Conservation (phyloP, 2,329 filamentous ascomycete genomes). For the Sclerotinia nivalis region DNA sequence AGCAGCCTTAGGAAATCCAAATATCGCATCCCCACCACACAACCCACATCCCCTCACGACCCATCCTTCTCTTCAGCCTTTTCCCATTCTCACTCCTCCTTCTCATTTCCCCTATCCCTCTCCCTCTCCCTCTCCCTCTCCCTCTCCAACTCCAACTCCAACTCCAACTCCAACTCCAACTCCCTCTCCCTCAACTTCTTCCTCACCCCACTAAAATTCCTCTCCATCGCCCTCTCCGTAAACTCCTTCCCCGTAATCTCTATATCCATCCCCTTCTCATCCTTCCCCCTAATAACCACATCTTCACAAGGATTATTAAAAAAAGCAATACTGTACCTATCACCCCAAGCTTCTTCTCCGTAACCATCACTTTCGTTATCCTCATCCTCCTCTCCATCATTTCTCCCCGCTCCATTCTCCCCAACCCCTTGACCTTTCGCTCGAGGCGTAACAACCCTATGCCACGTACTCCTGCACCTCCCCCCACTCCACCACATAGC, state of each 20-base stretch:
- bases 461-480: constrained; percentile 66
- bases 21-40: background rate
- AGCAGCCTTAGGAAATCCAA: no score
- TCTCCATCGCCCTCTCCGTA: constrained; percentile 55
- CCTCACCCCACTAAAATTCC: constrained; percentile 48
- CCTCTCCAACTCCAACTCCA: constrained; percentile 28
- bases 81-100: no score
- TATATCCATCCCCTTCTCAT: constrained; percentile 39
- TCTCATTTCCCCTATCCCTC: no score
- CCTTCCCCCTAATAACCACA: constrained; percentile 58
- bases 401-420: background rate
- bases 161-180: constrained; percentile 33
- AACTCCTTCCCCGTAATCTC: constrained; percentile 61
- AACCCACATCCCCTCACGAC: no score
- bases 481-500: constrained; percentile 69
- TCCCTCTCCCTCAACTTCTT: constrained; percentile 51
- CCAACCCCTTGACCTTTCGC: background rate
- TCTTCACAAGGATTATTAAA: constrained; percentile 65
- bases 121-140: background rate
- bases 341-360: constrained; percentile 49
- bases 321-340: constrained; percentile 64
- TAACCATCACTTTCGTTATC: background rate
- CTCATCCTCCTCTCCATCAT: constrained; percentile 40
- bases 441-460: constrained; percentile 49
- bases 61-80: no score